A percentile compares a stretch with the other conserved stretches of the same genome.
phyloP scores from a whole-genome alignment of 352 stramenopile genomes.

The Phytophthora pini region DNA sequence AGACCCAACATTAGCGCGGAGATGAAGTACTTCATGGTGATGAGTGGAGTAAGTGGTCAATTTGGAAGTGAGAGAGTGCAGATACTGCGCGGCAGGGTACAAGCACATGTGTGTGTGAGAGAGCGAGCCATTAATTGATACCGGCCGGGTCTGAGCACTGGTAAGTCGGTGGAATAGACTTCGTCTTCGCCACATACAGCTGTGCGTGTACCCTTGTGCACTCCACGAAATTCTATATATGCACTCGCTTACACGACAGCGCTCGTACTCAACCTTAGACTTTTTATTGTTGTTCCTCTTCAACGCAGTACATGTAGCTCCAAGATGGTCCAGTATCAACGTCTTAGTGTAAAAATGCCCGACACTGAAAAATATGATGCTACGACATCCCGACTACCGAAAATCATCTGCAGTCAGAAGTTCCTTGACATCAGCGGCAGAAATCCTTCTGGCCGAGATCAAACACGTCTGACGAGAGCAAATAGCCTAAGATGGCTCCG shows the following conservation, averaged over 20 bases:
- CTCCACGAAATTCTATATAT: not conserved
- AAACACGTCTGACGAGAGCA: slow-evolving; percentile 54
- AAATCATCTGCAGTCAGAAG: not conserved
- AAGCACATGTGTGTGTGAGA: not conserved
- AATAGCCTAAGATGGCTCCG: slow-evolving; percentile 57
- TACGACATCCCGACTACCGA: not conserved
- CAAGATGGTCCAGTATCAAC: not conserved
- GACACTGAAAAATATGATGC: no score
- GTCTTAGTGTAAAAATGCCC: no score
- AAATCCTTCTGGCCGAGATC: slow-evolving; percentile 66
- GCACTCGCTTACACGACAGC: no score
- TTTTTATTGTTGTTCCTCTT: not conserved
- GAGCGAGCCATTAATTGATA: slow-evolving; percentile 1
- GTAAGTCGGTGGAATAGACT: slow-evolving; percentile 12
- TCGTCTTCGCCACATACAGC: slow-evolving; percentile 17
- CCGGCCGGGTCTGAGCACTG: slow-evolving; percentile 10
- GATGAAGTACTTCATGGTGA: slow-evolving; percentile 7
- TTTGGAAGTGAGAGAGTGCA: slow-evolving; percentile 12
- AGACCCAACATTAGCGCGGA: slow-evolving; percentile 6
- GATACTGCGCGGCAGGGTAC: not conserved
- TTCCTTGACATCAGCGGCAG: slow-evolving; percentile 31
- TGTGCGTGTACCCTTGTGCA: slow-evolving; percentile 3
- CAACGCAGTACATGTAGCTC: not conserved
- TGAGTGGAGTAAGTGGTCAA: slow-evolving; percentile 1
- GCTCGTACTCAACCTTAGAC: not conserved